phyloP scores from a whole-genome alignment of 257 asterid genomes.

The Solanum corneliomulleri region DNA sequence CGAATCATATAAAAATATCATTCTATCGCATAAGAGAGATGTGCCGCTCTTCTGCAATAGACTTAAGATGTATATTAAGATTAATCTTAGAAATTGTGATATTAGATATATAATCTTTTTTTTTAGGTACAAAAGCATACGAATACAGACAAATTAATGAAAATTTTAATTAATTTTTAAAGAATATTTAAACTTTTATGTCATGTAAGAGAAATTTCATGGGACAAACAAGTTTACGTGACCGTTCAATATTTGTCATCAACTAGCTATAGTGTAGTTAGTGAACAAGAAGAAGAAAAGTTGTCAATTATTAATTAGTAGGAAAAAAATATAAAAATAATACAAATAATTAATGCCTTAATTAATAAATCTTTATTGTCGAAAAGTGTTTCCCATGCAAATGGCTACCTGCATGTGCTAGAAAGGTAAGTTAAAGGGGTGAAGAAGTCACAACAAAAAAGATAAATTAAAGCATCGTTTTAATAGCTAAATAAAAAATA shows the following conservation, averaged over 20 bases:
- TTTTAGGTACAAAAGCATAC: background rate
- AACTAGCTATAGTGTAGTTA: background rate
- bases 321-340: background rate
- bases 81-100: background rate
- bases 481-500: too few relatives aligned
- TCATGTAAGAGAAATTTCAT: background rate
- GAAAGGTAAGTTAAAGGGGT: background rate
- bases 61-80: background rate
- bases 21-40: background rate
- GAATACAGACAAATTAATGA: background rate
- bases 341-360: background rate
- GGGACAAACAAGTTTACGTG: background rate
- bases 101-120: too few relatives aligned
- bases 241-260: background rate
- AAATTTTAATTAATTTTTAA: background rate
- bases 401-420: background rate
- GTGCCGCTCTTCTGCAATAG: background rate
- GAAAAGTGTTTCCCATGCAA: background rate
- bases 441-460: background rate
- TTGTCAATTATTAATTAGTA: background rate
- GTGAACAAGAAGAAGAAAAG: background rate
- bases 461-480: too few relatives aligned
- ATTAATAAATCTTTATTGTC: background rate
- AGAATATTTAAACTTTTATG: background rate
- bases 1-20: background rate